Percentiles rank a stretch among this genome's conserved stretches.
These are phyloP conservation scores for Incumbomyces delicatus DNA, from an alignment of 2,329 filamentous ascomycete genomes.

Conservation along the genomic window DNA sequence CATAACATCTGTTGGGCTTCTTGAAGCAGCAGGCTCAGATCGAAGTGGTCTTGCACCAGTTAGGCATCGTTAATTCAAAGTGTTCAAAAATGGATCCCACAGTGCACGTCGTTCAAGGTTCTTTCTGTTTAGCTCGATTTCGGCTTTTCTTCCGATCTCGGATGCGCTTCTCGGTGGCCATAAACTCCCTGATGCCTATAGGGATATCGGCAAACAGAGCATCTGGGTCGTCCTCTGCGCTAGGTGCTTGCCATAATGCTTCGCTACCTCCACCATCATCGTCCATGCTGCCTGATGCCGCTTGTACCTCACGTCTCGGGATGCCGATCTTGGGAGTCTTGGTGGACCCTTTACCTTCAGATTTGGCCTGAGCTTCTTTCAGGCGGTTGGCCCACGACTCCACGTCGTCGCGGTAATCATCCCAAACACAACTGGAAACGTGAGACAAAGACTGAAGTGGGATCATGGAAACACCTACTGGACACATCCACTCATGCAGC, in stretches of 20 bases:
- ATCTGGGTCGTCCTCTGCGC: slow-evolving; percentile 35
- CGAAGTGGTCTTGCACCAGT: not conserved
- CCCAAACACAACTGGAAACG: slow-evolving; percentile 65
- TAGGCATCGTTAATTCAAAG: no score
- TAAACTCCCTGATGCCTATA: slow-evolving; percentile 90
- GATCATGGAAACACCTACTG: slow-evolving; percentile 36
- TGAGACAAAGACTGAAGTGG: not conserved
- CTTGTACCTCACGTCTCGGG: slow-evolving; percentile 31
- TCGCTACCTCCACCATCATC: slow-evolving; percentile 71
- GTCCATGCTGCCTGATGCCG: slow-evolving; percentile 57
- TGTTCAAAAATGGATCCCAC: no score
- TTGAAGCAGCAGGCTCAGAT: not conserved
- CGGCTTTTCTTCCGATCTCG: slow-evolving; percentile 58
- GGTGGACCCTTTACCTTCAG: slow-evolving; percentile 8
- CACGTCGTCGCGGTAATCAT: slow-evolving; percentile 79
- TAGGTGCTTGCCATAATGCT: slow-evolving; percentile 50
- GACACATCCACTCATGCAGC: slow-evolving; percentile 97
- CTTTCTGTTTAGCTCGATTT: no score
- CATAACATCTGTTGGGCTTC: no score
- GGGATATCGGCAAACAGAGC: slow-evolving; percentile 68
- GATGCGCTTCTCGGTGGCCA: slow-evolving; percentile 89
- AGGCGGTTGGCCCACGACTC: slow-evolving; percentile 71
- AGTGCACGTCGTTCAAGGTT: no score
- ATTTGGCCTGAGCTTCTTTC: slow-evolving; percentile 48
- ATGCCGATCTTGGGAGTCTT: slow-evolving; percentile 22